Conservation (phyloP, 768 basidiomycete species). For the Paxillus rubicundulus region DNA sequence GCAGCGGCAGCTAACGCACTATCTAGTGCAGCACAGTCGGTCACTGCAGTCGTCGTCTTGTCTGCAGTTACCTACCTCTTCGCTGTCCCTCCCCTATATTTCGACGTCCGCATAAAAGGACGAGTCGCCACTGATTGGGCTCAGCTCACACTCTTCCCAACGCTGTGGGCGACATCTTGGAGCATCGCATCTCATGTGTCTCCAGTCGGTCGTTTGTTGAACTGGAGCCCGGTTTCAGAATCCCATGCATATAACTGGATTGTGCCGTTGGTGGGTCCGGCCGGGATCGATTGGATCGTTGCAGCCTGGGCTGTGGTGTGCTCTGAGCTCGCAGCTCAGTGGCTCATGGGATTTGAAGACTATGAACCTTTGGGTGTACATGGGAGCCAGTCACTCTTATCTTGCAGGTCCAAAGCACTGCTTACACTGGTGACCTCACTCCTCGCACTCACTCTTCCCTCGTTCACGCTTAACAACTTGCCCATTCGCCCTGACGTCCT, state of each 20-base stretch:
- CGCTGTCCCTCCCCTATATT: constrained; percentile 39
- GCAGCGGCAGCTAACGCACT: constrained; percentile 51
- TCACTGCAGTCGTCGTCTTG: constrained; percentile 43
- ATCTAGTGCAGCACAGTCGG: constrained; percentile 48
- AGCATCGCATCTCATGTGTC: constrained; percentile 49
- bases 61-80: constrained; percentile 45
- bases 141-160: constrained; percentile 60
- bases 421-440: constrained; percentile 42
- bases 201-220: constrained; percentile 67
- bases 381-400: constrained; percentile 9
- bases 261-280: constrained; percentile 53
- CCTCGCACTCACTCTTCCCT: constrained; percentile 52
- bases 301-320: constrained; percentile 74
- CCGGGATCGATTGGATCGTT: constrained; percentile 67
- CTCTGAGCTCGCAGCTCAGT: constrained; percentile 50
- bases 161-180: constrained; percentile 68
- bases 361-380: constrained; percentile 12
- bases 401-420: constrained; percentile 25
- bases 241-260: constrained; percentile 63
- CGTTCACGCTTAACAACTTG: constrained; percentile 41
- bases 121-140: constrained; percentile 35
- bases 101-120: constrained; percentile 37
- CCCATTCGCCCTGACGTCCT: constrained; percentile 38
- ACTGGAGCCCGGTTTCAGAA: constrained; percentile 64
- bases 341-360: constrained; percentile 49